A percentile compares a stretch with the other conserved stretches of the same genome.
Conservation (phyloP, 331 rosid genomes). For the Telfairia occidentalis region DNA sequence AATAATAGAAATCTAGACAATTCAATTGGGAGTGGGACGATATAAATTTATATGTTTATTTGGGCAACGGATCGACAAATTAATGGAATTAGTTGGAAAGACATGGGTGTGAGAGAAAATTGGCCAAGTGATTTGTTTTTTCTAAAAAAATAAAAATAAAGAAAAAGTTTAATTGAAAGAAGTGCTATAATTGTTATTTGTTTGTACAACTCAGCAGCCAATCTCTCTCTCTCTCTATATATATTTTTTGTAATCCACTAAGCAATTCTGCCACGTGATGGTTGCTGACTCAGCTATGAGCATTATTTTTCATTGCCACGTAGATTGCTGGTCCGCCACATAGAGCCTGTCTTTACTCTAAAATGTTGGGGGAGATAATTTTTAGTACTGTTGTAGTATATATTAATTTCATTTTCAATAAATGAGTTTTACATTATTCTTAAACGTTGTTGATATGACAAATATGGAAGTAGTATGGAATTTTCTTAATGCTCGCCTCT, state of each 20-base stretch:
- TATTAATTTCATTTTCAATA: too few species aligned
- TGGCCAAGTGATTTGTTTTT: neutral
- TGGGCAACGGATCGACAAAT: neutral
- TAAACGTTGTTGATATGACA: too few species aligned
- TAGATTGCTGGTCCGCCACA: neutral
- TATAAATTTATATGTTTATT: neutral
- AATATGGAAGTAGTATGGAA: too few species aligned
- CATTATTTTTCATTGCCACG: neutral
- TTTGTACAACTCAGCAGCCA: constrained; percentile 1
- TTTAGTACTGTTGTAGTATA: too few species aligned
- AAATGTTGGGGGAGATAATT: too few species aligned
- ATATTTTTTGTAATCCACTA: neutral
- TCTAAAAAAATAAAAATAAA: neutral
- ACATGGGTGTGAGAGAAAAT: constrained; percentile 25
- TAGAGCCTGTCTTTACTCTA: neutral
- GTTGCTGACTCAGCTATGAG: neutral
- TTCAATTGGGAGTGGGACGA: neutral
- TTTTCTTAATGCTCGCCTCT: too few species aligned
- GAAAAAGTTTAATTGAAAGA: neutral
- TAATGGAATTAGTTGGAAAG: constrained; percentile 36
- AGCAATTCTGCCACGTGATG: neutral
- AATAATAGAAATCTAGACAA: neutral
- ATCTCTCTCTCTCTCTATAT: neutral
- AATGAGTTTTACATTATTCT: too few species aligned
- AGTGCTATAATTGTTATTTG: constrained; percentile 1